Evolutionary conservation across 352 stramenopile genomes (phyloP).

Genomic region (Discostella stelligera): DNA sequence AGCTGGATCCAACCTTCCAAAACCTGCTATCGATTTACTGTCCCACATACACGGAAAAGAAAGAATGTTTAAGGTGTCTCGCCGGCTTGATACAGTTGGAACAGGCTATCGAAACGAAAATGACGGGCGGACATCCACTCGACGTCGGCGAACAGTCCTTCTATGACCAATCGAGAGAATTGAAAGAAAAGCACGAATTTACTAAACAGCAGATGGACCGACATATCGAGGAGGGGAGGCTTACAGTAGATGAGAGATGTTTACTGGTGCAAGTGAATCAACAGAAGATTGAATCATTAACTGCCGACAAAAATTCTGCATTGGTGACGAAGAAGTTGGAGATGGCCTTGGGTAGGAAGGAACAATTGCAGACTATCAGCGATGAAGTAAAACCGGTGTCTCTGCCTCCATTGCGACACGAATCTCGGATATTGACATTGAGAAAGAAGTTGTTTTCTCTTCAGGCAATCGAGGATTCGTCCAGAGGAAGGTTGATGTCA

Average conservation of each 20-base stretch:
- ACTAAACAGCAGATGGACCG: conserved; percentile 29
- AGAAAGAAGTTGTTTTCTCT: conserved; percentile 50
- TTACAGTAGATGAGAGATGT: conserved; percentile 40
- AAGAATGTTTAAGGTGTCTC: conserved; percentile 37
- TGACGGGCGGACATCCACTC: conserved; percentile 42
- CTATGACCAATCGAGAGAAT: conserved; percentile 43
- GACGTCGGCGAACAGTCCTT: conserved; percentile 45
- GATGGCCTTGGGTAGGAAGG: conserved; percentile 45
- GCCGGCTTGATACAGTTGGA: conserved; percentile 37
- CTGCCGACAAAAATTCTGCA: conserved; percentile 39
- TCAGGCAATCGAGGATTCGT: conserved; percentile 36
- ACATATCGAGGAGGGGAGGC: conserved; percentile 45
- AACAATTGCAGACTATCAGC: conserved; percentile 29
- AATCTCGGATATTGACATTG: conserved; percentile 39
- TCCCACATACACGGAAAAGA: conserved; percentile 50
- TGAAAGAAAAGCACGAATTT: conserved; percentile 45
- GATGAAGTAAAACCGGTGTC: conserved; percentile 19
- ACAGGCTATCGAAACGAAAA: conserved; percentile 42
- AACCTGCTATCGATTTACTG: conserved; percentile 39
- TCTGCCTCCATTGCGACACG: conserved; percentile 45
- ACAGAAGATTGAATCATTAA: conserved; percentile 36
- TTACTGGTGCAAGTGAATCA: conserved; percentile 50
- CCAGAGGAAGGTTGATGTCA: conserved; percentile 41
- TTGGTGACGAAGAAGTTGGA: conserved; percentile 46
- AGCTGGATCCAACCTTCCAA: conserved; percentile 26